Evolutionary conservation across 2,329 filamentous ascomycete species (phyloP).

Genomic region (Boeremia exigua): DNA sequence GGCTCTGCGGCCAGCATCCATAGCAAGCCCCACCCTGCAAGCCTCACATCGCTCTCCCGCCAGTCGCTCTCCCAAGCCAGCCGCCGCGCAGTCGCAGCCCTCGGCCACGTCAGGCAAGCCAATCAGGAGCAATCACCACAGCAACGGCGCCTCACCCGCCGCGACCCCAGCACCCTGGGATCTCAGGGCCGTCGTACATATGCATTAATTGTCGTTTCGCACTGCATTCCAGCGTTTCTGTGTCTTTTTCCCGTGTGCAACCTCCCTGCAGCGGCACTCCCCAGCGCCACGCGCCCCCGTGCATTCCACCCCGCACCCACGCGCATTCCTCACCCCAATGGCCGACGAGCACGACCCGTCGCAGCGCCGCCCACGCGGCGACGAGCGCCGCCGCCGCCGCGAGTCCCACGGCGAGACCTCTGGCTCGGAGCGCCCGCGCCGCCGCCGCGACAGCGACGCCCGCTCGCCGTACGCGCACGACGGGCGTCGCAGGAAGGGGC

Average conservation of each 20-base stretch:
- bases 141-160: constrained; percentile 37
- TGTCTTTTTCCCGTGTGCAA: constrained; percentile 6
- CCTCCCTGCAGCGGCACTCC: not conserved
- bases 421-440: constrained; percentile 29
- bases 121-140: constrained; percentile 35
- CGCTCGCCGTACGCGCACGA: constrained; percentile 32
- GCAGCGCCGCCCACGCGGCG: constrained; percentile 32
- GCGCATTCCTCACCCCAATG: constrained; percentile 15
- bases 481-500: constrained; percentile 40
- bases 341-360: constrained; percentile 24
- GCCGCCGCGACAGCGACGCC: constrained; percentile 28
- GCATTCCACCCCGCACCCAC: constrained; percentile 24
- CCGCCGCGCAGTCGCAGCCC: constrained; percentile 25
- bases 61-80: constrained; percentile 8
- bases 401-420: constrained; percentile 35
- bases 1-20: not conserved
- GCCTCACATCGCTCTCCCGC: not conserved
- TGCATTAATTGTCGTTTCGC: constrained; percentile 19
- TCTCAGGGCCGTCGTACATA: constrained; percentile 31
- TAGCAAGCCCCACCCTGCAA: not conserved
- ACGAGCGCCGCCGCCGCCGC: constrained; percentile 37
- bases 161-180: constrained; percentile 11
- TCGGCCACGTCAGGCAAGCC: constrained; percentile 36
- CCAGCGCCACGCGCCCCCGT: constrained; percentile 3
- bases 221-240: not conserved